phyloP scores from a whole-genome alignment of 2,329 filamentous ascomycete genomes.

The Neofusicoccum laricinum region DNA sequence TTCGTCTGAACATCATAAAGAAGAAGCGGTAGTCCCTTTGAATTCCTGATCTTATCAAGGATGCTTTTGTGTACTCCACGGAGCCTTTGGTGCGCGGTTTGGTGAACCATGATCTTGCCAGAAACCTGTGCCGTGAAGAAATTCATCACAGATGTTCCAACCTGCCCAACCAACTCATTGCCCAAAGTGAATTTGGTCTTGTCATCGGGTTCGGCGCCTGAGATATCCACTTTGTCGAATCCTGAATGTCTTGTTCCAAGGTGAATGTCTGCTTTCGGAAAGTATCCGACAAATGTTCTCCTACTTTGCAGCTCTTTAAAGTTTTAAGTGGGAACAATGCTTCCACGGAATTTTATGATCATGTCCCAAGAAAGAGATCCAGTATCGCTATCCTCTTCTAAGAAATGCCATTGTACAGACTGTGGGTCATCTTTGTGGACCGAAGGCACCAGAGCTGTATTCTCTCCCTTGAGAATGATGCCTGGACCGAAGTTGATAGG shows the following conservation, averaged over 20 bases:
- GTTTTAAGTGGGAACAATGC: background rate
- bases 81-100: background rate
- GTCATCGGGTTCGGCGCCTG: background rate
- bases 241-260: background rate
- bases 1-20: background rate
- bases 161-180: background rate
- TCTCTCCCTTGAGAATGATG: background rate
- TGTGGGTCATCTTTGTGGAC: fast-evolving
- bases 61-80: background rate
- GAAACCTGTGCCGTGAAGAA: background rate
- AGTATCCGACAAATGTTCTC: background rate
- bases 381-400: background rate
- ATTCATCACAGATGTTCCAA: background rate
- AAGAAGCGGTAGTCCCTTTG: fast-evolving
- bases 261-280: background rate
- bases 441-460: background rate
- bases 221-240: background rate
- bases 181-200: background rate
- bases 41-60: background rate
- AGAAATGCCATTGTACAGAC: background rate
- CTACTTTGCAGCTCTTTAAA: background rate
- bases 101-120: background rate
- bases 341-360: background rate
- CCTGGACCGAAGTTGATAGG: background rate
- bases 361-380: background rate